These are phyloP conservation scores for Sporothrix euskadiensis DNA, from an alignment of 2,329 filamentous ascomycete genomes.

Conservation along the genomic window DNA sequence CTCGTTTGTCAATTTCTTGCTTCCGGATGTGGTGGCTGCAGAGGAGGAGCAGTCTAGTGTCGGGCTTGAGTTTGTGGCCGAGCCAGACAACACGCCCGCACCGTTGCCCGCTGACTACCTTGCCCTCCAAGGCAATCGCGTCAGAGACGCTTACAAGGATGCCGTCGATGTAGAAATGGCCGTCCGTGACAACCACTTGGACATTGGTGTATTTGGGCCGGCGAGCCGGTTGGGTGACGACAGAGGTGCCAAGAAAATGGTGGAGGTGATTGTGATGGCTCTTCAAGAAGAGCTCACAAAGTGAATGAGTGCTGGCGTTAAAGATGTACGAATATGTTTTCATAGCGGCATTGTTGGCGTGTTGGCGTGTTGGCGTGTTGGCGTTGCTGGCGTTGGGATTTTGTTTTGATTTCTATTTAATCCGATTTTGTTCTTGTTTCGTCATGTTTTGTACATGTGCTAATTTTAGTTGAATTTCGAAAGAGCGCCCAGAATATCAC, in stretches of 20 bases:
- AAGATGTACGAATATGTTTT: not conserved
- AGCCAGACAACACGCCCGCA: not conserved
- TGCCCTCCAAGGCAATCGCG: conserved; percentile 36
- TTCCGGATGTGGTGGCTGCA: conserved; percentile 39
- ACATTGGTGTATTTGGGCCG: conserved; percentile 35
- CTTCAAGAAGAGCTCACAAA: not conserved
- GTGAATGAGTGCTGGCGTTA: not conserved
- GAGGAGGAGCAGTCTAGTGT: not conserved
- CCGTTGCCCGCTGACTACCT: conserved; percentile 24
- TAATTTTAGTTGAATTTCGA: too few relatives aligned
- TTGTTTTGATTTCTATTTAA: not conserved
- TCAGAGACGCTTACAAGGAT: conserved; percentile 38
- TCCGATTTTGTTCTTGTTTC: too few relatives aligned
- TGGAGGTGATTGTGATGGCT: not conserved
- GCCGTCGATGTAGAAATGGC: conserved; percentile 34
- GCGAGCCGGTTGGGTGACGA: conserved; percentile 17
- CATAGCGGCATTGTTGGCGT: not conserved
- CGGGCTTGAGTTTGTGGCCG: conserved; percentile 15
- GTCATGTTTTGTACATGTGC: too few relatives aligned
- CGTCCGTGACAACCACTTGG: conserved; percentile 27
- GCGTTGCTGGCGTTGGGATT: not conserved
- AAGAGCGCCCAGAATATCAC: too few relatives aligned
- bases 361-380: not conserved
- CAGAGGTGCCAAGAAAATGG: not conserved
- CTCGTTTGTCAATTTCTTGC: conserved; percentile 80